These are phyloP conservation scores for Solanum sejunctum DNA, from an alignment of 257 asterid species.

Conservation along the genomic window DNA sequence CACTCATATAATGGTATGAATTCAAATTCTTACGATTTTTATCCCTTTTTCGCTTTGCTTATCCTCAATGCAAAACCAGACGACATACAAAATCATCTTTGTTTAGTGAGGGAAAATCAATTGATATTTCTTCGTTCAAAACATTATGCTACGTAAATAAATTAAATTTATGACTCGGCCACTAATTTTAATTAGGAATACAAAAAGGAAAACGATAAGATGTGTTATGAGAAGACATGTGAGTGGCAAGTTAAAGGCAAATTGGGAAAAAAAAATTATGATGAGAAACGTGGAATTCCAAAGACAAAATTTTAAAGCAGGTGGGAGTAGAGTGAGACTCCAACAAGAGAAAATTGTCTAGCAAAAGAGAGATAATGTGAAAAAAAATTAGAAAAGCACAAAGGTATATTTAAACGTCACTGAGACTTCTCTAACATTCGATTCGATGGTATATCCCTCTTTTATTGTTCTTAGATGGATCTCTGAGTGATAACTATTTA, in stretches of 20 bases:
- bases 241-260: neutral
- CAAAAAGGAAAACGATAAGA: neutral
- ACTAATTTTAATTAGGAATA: accelerated
- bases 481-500: neutral
- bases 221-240: neutral
- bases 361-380: neutral
- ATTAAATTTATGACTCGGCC: neutral
- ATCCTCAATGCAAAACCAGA: neutral
- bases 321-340: neutral
- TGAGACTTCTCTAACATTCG: too few species aligned
- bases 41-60: neutral
- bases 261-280: neutral
- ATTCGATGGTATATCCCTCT: too few species aligned
- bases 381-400: neutral
- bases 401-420: neutral
- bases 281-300: neutral
- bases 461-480: too few species aligned
- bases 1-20: neutral
- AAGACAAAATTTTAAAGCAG: neutral
- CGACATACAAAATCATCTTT: neutral
- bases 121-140: neutral
- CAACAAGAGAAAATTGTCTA: neutral
- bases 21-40: neutral
- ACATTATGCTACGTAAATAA: neutral
- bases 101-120: too few species aligned